Conservation (phyloP, 2,329 filamentous ascomycete species). For the Pseudocercospora cruenta region DNA sequence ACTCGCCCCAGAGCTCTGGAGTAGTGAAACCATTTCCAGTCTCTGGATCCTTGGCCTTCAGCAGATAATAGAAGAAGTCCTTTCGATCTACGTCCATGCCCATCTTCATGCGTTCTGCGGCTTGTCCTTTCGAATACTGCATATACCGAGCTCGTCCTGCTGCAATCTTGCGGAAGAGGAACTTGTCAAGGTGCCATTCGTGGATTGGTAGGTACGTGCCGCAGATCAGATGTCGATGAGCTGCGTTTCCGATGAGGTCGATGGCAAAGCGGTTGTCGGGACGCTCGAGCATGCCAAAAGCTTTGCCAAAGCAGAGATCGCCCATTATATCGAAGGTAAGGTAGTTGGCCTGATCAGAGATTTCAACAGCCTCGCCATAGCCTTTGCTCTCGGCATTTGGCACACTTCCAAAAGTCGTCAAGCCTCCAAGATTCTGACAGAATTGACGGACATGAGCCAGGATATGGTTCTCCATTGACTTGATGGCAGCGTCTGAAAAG, state of each 20-base stretch:
- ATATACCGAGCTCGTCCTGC: constrained; percentile 47
- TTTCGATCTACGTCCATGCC: constrained; percentile 35
- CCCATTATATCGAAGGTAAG: constrained; percentile 55
- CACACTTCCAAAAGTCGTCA: constrained; percentile 6
- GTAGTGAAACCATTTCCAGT: constrained; percentile 36
- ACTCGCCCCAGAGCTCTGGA: constrained; percentile 36
- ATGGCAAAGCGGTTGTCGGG: constrained; percentile 40
- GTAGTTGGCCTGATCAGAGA: constrained; percentile 48
- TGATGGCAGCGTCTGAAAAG: constrained; percentile 51
- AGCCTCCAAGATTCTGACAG: constrained; percentile 37
- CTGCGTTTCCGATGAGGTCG: constrained; percentile 29
- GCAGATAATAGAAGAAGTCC: constrained; percentile 36
- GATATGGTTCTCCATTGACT: constrained; percentile 51
- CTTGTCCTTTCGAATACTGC: constrained; percentile 49
- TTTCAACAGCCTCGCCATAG: constrained; percentile 50
- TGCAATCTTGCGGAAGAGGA: constrained; percentile 50
- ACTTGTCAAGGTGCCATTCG: constrained; percentile 43
- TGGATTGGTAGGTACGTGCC: constrained; percentile 49
- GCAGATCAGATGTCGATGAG: constrained; percentile 39
- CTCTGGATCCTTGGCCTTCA: constrained; percentile 37
- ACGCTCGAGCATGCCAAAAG: constrained; percentile 49
- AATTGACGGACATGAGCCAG: constrained; percentile 48
- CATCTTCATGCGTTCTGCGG: constrained; percentile 45
- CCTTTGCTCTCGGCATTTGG: constrained; percentile 30
- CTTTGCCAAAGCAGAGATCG: constrained; percentile 49